Evolutionary conservation across 1,284 basidiomycete species (phyloP).

Genomic region (Microstroma glucosiphilum): DNA sequence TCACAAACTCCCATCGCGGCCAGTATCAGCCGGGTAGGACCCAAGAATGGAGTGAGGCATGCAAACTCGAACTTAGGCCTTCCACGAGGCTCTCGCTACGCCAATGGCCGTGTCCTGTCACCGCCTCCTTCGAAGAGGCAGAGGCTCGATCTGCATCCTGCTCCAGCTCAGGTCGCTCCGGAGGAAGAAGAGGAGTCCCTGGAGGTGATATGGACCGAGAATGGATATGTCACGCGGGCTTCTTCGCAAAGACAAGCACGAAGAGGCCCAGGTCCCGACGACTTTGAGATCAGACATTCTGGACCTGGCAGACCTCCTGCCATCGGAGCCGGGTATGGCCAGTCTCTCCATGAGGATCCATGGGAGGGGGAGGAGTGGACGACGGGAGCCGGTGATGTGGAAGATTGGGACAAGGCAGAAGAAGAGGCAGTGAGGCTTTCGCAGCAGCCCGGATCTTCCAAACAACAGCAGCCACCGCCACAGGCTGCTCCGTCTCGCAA

Average conservation of each 20-base stretch:
- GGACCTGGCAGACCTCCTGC: constrained; percentile 4
- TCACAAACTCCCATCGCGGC: neutral
- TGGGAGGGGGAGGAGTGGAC: constrained; percentile 2
- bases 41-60: no score
- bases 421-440: constrained; percentile 4
- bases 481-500: neutral
- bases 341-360: constrained; percentile 1
- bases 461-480: no score
- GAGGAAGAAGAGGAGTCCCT: neutral
- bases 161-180: neutral
- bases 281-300: constrained; percentile 1
- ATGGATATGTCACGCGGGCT: neutral
- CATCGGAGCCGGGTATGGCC: constrained; percentile 1
- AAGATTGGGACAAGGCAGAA: constrained; percentile 5
- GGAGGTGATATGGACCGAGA: constrained; percentile 6
- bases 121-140: neutral
- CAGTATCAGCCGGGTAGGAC: no score
- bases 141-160: neutral
- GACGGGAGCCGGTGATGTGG: neutral
- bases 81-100: no score
- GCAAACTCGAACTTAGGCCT: no score
- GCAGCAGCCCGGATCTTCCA: neutral
- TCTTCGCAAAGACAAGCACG: neutral
- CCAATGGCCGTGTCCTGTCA: neutral
- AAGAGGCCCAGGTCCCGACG: neutral